Base-by-base conservation (phyloP, 129 eudicot genomes). In the Lonicera japonica region DNA sequence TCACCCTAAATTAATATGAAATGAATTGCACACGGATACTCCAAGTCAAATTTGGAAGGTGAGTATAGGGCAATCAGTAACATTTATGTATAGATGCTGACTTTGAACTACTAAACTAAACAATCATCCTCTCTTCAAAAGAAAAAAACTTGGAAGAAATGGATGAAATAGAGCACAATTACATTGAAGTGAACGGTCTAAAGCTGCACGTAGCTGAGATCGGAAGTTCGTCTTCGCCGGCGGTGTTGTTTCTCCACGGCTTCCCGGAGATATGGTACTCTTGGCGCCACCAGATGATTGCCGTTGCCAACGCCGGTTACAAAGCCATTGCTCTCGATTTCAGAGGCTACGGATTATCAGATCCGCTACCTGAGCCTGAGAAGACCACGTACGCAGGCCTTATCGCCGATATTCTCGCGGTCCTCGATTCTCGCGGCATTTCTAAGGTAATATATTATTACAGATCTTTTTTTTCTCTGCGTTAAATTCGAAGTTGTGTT, bases 221-320 rank as follows among this genome's bases (percentile, higher is more conserved):
- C 5, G 81, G 85, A 23, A 48, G 52, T 1, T 57, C 48, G 36
- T 72, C 77, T 11, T 71, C 75, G 0, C 54, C 66, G 14, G 70
- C 51, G 46, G 75, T 79, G 18, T 53, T 80, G 19, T 80, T 80
- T 15, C 63, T 80, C 0, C 77, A 80, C 34, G 85, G 81, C 3
- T 80, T 80, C 11, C 81, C 81, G 0, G 85, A 80, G 48, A 80
- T 80, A 54, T 75, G 81, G 75, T 80, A 80, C 70, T 66, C 80
- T 0, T 80, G 85, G 81, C 81, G 85, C 7, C 69, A 80, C 71
- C 81, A 80, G 65, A 80, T 80, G 85, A 47, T 68, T n/a, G 75
- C 67, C 4, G 73, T 80, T 14, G 75, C 85, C 19, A 34, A 67
- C 12, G 78, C 78, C 13, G 85, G 81, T 0, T 75, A 48, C 72